Base-by-base conservation (phyloP, 2,329 filamentous ascomycete species). In the Monosporascus sp. region DNA sequence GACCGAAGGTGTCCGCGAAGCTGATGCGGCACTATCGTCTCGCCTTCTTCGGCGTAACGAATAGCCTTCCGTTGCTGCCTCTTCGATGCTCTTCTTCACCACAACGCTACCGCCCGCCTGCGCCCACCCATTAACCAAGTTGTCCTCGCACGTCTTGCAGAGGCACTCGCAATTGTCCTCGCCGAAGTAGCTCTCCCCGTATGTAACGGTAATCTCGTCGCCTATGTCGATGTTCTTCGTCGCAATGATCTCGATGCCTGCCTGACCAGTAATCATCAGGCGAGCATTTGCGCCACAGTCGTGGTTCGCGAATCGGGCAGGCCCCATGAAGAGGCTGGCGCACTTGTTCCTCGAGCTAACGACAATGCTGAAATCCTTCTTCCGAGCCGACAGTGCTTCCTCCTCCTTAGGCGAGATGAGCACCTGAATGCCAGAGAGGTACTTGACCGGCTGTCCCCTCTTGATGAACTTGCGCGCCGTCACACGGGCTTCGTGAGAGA, bases 301-400 rank as follows among this genome's bases (percentile, higher is more conserved):
- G 72, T 99, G 94, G 67, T 99, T 99, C 26, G 94, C 91, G 69
- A 99, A 97, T 49, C 94, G 86, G 36, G 94, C 94, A 7, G 94
- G 95, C 0, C 94, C 94, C 68, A 99, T 86, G 68, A 99, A 97
- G 43, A 99, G 76, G 50, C 90, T 96, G 31, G 92, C 88, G 56
- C 87, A 87, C 73, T 96, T 97, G 72, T 89, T 93, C 54, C 94
- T 83, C 60, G 91, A 93, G 57, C 92, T 96, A 66, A 97, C 89
- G 34, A 99, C 92, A 59, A 99, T 92, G 69, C 92, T 97, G 69
- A 99, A 99, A 68, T 99, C 94, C 66, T 93, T 92, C 67, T 94
- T 88, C 55, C 85, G 87, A 58, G 86, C 72, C 26, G 91, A 88
- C 54, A 97, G 82, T 53, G 89, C 85, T 56, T 85, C 81, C 68